Conservation (phyloP, 768 basidiomycete species). For the Xerocomellus chrysenteron region DNA sequence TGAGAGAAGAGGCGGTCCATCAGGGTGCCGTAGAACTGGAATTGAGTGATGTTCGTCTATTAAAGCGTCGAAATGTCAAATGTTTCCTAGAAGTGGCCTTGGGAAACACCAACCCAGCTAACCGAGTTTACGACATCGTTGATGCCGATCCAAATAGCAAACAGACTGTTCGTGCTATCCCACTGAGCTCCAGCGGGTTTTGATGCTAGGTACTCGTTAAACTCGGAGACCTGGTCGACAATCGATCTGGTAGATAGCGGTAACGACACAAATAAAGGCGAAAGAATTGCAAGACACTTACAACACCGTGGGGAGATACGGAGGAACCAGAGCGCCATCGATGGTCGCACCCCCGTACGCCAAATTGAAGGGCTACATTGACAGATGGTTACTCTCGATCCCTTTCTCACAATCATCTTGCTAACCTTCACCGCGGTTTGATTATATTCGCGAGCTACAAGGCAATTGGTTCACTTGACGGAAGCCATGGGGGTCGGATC, state of each 20-base stretch:
- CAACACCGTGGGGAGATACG: conserved; percentile 50
- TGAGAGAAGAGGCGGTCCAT: conserved; percentile 30
- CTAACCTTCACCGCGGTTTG: conserved; percentile 50
- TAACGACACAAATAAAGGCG: neutral
- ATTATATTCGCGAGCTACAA: conserved; percentile 51
- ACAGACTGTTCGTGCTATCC: conserved; percentile 56
- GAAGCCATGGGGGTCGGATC: conserved; percentile 1
- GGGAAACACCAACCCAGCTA: conserved; percentile 18
- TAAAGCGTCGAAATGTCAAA: neutral
- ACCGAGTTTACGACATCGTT: conserved; percentile 49
- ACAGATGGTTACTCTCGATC: neutral
- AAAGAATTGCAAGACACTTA: conserved; percentile 46
- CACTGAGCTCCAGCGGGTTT: conserved; percentile 55
- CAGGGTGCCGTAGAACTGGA: conserved; percentile 25
- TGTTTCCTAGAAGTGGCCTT: neutral
- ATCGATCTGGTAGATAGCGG: conserved; percentile 13
- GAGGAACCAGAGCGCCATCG: conserved; percentile 53
- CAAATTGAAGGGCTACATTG: conserved; percentile 55
- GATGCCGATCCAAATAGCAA: conserved; percentile 71
- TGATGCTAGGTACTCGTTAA: conserved; percentile 44
- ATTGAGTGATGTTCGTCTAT: conserved; percentile 25
- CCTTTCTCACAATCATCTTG: neutral
- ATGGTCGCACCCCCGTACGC: conserved; percentile 70
- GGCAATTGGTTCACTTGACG: conserved; percentile 1
- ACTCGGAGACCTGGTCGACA: conserved; percentile 60